These are phyloP conservation scores for Hanseniaspora nectarophila DNA, from an alignment of 805 yeast species.

Conservation along the genomic window DNA sequence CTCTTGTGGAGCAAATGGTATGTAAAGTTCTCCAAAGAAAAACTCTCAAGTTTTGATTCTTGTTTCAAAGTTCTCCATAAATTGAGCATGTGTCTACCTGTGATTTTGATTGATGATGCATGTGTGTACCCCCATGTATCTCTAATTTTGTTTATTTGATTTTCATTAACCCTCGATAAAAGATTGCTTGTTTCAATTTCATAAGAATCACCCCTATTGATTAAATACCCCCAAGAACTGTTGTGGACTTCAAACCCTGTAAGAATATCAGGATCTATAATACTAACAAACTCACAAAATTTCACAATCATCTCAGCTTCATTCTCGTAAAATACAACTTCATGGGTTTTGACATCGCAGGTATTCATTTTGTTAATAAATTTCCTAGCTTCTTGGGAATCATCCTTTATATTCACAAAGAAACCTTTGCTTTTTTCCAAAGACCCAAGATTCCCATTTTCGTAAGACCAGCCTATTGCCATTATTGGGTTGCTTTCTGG, in stretches of 20 bases:
- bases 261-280: conserved; percentile 75
- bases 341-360: conserved; percentile 19
- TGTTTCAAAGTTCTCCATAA: conserved; percentile 66
- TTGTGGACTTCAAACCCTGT: conserved; percentile 76
- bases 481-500: conserved; percentile 2
- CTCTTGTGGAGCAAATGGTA: conserved; percentile 55
- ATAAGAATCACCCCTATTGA: conserved; percentile 47
- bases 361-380: conserved; percentile 13
- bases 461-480: conserved; percentile 2
- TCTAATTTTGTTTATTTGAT: conserved; percentile 41
- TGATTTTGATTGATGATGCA: conserved; percentile 53
- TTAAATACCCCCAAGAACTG: conserved; percentile 79
- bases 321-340: conserved; percentile 34
- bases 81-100: conserved; percentile 76
- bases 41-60: conserved; percentile 52
- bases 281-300: conserved; percentile 43
- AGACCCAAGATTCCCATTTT: conserved; percentile 2
- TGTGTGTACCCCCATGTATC: conserved; percentile 76
- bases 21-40: conserved; percentile 65
- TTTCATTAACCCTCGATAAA: conserved; percentile 46
- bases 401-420: conserved; percentile 10
- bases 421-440: conserved; percentile 4
- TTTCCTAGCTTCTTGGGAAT: conserved; percentile 10
- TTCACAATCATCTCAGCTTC: conserved; percentile 51
- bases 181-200: conserved; percentile 45